phyloP scores from a whole-genome alignment of 1,284 basidiomycete species.

The Marasmius sp. region DNA sequence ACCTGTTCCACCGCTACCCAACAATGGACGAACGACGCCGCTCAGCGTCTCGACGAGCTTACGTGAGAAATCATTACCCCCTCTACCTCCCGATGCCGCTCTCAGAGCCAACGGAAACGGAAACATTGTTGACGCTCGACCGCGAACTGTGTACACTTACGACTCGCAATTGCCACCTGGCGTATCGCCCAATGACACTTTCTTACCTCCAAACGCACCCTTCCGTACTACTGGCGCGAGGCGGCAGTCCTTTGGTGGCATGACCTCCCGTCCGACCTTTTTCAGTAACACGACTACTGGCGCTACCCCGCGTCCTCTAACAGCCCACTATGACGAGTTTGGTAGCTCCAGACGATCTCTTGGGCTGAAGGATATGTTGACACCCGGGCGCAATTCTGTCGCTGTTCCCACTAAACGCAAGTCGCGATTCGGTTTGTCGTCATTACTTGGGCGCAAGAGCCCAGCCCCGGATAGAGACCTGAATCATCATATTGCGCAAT shows the following conservation, averaged over 20 bases:
- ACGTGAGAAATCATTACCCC: slow-evolving; percentile 75
- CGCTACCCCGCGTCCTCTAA: slow-evolving; percentile 31
- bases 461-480: slow-evolving; percentile 34
- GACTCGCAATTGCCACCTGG: slow-evolving; percentile 49
- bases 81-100: slow-evolving; percentile 61
- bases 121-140: slow-evolving; percentile 45
- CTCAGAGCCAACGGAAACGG: slow-evolving; percentile 23
- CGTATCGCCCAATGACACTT: slow-evolving; percentile 43
- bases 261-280: slow-evolving; percentile 54
- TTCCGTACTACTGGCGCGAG: slow-evolving; percentile 59
- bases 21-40: slow-evolving; percentile 30
- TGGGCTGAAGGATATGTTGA: slow-evolving; percentile 27
- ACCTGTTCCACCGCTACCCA: slow-evolving; percentile 28
- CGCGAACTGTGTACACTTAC: slow-evolving; percentile 65
- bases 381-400: not conserved
- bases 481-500: slow-evolving; percentile 26
- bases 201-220: slow-evolving; percentile 60
- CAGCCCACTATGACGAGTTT: slow-evolving; percentile 59
- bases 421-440: slow-evolving; percentile 66
- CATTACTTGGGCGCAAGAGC: slow-evolving; percentile 63
- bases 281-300: slow-evolving; percentile 16
- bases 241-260: slow-evolving; percentile 74
- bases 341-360: slow-evolving; percentile 62
- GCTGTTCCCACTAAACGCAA: slow-evolving; percentile 55
- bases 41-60: slow-evolving; percentile 33